Evolutionary conservation across 139 green algal species (phyloP).

Genomic region (Picochlorum sp.): DNA sequence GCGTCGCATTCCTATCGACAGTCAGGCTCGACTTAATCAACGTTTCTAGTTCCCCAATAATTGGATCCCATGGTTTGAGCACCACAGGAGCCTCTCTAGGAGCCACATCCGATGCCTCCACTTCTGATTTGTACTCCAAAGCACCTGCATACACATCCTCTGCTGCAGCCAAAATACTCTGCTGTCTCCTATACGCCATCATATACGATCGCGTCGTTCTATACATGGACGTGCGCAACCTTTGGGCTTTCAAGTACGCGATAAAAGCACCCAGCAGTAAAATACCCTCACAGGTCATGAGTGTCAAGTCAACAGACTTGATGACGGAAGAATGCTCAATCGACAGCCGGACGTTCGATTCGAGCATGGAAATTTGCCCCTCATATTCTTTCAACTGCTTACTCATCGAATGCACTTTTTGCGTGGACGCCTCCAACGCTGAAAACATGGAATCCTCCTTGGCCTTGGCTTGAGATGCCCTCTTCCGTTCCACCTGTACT

Average conservation of each 20-base stretch:
- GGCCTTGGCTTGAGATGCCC: slow-evolving; percentile 2
- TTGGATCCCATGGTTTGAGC: neutral
- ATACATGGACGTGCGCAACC: neutral
- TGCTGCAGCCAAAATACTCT: slow-evolving; percentile 5
- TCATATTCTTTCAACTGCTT: neutral
- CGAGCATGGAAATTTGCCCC: neutral
- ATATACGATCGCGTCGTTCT: neutral
- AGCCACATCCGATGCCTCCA: neutral
- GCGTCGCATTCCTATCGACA: too few species aligned
- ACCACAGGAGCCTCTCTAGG: neutral
- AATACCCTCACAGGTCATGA: neutral
- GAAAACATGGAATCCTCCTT: neutral
- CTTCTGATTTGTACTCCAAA: neutral
- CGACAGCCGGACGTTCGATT: neutral
- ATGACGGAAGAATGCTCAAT: neutral
- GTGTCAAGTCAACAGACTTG: slow-evolving; percentile 3
- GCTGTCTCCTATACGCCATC: slow-evolving; percentile 11
- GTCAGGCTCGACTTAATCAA: too few species aligned
- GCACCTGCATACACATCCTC: slow-evolving; percentile 3
- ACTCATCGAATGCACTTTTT: neutral
- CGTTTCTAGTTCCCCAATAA: neutral
- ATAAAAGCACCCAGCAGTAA: neutral
- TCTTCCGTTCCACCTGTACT: neutral
- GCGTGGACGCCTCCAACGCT: neutral
- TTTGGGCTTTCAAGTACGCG: slow-evolving; percentile 2